These are phyloP conservation scores for Medicago arabica DNA, from an alignment of 306 rosid genomes.

Conservation along the genomic window DNA sequence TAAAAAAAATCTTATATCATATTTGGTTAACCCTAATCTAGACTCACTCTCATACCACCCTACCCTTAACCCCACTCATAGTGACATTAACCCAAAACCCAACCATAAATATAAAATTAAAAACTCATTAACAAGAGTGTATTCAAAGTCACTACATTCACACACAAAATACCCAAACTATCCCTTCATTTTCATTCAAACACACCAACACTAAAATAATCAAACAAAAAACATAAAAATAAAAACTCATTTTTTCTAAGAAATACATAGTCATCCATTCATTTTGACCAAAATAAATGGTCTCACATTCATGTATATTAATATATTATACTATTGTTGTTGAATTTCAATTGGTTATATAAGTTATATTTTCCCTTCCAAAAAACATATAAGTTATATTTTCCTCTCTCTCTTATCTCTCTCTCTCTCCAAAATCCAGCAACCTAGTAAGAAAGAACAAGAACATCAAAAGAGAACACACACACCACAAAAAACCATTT, in stretches of 20 bases:
- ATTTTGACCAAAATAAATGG: too few relatives aligned
- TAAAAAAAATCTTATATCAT: not conserved
- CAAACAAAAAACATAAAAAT: not conserved
- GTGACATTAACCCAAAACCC: not conserved
- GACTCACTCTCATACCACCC: not conserved
- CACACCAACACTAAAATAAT: not conserved
- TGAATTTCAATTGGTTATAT: not conserved
- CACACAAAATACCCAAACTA: not conserved
- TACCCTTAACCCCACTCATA: not conserved
- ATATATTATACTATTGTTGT: not conserved
- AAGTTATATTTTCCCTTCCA: not conserved
- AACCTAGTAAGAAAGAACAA: not conserved
- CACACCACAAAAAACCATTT: not conserved
- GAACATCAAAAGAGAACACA: not conserved
- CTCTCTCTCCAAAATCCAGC: not conserved
- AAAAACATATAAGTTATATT: not conserved
- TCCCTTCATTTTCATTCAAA: not conserved
- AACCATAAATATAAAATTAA: not conserved
- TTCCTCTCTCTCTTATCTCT: not conserved
- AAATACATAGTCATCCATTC: too few relatives aligned
- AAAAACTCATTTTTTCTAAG: too few relatives aligned
- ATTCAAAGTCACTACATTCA: constrained; percentile 3
- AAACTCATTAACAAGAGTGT: not conserved
- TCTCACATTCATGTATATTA: too few relatives aligned
- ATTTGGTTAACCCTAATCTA: not conserved